Conservation (phyloP, 768 basidiomycete species). For the Phylloporus scabripes region DNA sequence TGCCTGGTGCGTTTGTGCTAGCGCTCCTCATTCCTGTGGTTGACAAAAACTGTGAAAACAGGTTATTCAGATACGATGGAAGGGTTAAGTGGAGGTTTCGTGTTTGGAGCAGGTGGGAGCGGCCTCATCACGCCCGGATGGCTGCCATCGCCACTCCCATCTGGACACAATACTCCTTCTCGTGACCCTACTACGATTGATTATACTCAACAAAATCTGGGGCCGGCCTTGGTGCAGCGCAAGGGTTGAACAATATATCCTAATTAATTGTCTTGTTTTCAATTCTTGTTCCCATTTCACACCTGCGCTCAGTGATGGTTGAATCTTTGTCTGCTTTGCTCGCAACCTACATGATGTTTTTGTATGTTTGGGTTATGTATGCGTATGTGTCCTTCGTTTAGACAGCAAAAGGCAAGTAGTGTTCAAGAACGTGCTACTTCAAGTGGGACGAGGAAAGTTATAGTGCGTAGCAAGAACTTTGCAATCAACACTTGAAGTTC, state of each 20-base stretch:
- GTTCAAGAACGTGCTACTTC: too few relatives aligned
- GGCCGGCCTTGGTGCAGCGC: conserved; percentile 20
- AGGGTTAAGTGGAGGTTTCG: conserved; percentile 79
- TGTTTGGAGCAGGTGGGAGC: conserved; percentile 78
- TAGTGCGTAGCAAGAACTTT: too few relatives aligned
- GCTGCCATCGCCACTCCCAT: conserved; percentile 53
- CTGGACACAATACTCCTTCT: conserved; percentile 45
- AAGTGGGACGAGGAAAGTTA: too few relatives aligned
- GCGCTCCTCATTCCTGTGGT: background rate
- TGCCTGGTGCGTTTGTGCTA: conserved; percentile 57
- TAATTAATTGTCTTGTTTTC: conserved; percentile 3
- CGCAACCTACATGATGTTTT: conserved; percentile 6
- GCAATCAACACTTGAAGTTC: too few relatives aligned
- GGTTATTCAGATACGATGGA: conserved; percentile 79
- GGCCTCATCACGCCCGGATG: conserved; percentile 75
- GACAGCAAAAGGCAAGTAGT: background rate
- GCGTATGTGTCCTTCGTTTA: conserved; percentile 3
- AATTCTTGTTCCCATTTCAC: conserved; percentile 1
- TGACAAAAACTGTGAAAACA: conserved; percentile 25
- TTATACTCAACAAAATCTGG: conserved; percentile 25
- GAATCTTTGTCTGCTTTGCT: conserved; percentile 10
- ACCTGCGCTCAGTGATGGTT: background rate
- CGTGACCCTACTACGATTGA: conserved; percentile 23
- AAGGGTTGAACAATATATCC: conserved; percentile 16
- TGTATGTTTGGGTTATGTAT: conserved; percentile 13